Evolutionary conservation across 345 rosid genomes (phyloP).

Genomic region (Salix viminalis): DNA sequence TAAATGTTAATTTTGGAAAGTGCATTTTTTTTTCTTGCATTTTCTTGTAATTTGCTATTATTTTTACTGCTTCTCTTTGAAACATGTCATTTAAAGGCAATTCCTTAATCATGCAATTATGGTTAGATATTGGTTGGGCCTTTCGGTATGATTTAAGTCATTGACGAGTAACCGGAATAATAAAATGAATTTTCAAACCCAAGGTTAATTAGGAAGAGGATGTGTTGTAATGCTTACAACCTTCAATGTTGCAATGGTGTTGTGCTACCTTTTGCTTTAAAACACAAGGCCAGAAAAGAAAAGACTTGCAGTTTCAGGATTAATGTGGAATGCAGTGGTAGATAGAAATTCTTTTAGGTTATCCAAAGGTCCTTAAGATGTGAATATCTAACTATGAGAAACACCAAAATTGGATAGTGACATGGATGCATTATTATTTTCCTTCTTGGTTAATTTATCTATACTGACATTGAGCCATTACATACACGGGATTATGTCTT

Average conservation of each 20-base stretch:
- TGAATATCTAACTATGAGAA: too few relatives aligned
- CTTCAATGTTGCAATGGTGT: background rate
- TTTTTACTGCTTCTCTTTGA: background rate
- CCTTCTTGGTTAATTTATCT: too few relatives aligned
- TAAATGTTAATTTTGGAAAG: background rate
- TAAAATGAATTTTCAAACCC: too few relatives aligned
- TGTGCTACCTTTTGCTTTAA: background rate
- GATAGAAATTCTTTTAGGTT: background rate
- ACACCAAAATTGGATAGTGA: too few relatives aligned
- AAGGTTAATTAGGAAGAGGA: background rate
- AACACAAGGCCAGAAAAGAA: background rate
- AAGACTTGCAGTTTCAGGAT: background rate
- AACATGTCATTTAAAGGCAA: background rate
- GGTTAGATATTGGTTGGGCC: background rate
- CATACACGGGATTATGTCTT: too few relatives aligned
- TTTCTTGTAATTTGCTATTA: constrained; percentile 4
- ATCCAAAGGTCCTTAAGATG: background rate
- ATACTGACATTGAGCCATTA: too few relatives aligned
- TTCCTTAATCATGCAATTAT: background rate
- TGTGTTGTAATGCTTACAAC: background rate
- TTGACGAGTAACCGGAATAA: background rate
- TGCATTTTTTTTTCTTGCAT: background rate
- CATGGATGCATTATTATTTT: too few relatives aligned
- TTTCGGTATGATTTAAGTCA: background rate
- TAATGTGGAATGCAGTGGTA: background rate